These are phyloP conservation scores for Gymnopilus junonius DNA, from an alignment of 768 basidiomycete species.

Conservation along the genomic window DNA sequence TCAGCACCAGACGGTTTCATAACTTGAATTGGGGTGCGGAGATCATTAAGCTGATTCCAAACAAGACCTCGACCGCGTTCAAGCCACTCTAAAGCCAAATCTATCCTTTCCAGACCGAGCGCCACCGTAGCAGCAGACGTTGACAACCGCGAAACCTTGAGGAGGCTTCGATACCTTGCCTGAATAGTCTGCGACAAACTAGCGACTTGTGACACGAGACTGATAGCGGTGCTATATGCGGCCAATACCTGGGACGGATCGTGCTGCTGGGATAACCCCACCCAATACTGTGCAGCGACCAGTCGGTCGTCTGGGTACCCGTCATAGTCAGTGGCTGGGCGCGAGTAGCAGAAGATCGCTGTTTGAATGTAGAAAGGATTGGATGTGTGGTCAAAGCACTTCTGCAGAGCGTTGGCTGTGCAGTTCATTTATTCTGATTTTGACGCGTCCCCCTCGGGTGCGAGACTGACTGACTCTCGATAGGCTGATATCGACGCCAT, in stretches of 20 bases:
- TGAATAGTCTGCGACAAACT: too few relatives aligned
- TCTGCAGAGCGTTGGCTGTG: slow-evolving; percentile 17
- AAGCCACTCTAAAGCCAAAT: too few relatives aligned
- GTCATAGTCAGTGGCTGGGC: not conserved
- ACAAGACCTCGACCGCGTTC: too few relatives aligned
- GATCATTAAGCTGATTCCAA: too few relatives aligned
- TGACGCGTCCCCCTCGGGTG: slow-evolving; percentile 22
- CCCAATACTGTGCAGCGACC: slow-evolving; percentile 6
- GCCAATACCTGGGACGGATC: slow-evolving; percentile 4
- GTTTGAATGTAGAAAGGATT: slow-evolving; percentile 20
- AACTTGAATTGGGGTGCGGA: too few relatives aligned
- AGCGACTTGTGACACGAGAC: too few relatives aligned
- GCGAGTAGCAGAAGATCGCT: not conserved
- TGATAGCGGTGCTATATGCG: too few relatives aligned
- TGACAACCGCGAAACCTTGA: too few relatives aligned
- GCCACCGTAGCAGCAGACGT: too few relatives aligned
- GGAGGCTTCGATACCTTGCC: too few relatives aligned
- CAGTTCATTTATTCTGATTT: slow-evolving; percentile 18
- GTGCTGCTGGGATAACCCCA: not conserved
- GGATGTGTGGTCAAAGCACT: slow-evolving; percentile 24
- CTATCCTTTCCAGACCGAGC: too few relatives aligned
- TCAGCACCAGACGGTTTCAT: too few relatives aligned
- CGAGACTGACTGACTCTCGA: slow-evolving; percentile 22
- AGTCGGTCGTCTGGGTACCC: slow-evolving; percentile 2
- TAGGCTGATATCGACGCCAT: slow-evolving; percentile 9